Percentiles rank a stretch among this genome's conserved stretches.
Conservation (phyloP, 768 basidiomycete genomes). For the Coprinopsis cinerea region DNA sequence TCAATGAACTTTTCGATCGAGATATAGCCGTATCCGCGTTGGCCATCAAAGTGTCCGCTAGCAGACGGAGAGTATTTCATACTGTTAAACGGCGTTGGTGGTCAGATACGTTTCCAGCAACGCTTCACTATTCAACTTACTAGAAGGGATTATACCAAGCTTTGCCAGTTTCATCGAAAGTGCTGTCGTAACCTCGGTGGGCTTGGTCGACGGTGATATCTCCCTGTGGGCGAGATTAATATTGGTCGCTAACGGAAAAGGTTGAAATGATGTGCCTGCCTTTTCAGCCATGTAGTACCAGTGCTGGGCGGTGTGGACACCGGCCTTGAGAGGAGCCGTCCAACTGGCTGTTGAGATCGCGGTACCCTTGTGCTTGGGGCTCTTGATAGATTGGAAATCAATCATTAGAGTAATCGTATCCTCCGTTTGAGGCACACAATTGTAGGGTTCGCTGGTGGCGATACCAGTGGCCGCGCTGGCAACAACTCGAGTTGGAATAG, state of each 20-base stretch:
- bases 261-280: too few species aligned
- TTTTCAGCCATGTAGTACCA: conserved; percentile 97
- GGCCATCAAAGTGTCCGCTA: conserved; percentile 90
- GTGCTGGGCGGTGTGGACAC: conserved; percentile 86
- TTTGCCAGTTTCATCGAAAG: conserved; percentile 80
- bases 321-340: conserved; percentile 87
- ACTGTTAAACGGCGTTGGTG: conserved; percentile 29
- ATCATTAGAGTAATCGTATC: conserved; percentile 94
- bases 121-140: conserved; percentile 38
- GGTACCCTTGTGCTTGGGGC: conserved; percentile 72
- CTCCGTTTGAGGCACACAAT: conserved; percentile 81
- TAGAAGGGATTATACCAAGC: conserved; percentile 88
- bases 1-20: conserved; percentile 92
- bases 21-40: conserved; percentile 87
- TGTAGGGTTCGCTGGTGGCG: conserved; percentile 83
- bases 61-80: conserved; percentile 95
- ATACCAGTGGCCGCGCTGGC: conserved; percentile 90
- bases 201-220: conserved; percentile 92
- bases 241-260: background rate
- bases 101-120: too few species aligned
- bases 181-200: conserved; percentile 88
- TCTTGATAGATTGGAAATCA: conserved; percentile 83
- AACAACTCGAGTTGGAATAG: conserved; percentile 77
- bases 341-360: conserved; percentile 92
- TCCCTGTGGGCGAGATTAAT: conserved; percentile 44